phyloP scores from a whole-genome alignment of 331 rosid genomes.

The Saraca asoca region DNA sequence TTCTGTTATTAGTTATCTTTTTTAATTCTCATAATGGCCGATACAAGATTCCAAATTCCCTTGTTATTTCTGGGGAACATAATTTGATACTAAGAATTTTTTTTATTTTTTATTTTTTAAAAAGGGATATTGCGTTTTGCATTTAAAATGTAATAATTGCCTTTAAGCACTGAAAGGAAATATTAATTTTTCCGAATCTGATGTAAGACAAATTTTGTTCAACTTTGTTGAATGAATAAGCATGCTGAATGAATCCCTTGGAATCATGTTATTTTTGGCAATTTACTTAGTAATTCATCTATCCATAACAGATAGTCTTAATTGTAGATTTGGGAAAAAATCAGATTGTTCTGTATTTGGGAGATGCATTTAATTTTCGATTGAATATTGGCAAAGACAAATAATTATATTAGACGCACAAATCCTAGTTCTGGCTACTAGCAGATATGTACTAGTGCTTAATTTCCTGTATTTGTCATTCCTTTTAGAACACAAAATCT shows the following conservation, averaged over 20 bases:
- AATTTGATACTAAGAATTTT: not conserved
- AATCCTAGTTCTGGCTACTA: not conserved
- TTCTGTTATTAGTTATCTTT: conserved; percentile 14
- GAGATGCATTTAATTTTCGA: not conserved
- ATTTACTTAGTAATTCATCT: conserved; percentile 16
- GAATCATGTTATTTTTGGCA: conserved; percentile 25
- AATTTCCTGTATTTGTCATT: conserved; percentile 8
- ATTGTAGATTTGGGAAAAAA: conserved; percentile 10
- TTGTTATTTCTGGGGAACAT: conserved; percentile 14
- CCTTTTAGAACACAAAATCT: conserved; percentile 16
- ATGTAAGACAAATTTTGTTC: conserved; percentile 16
- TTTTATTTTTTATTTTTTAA: not conserved
- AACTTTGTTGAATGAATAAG: conserved; percentile 5
- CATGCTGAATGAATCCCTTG: conserved; percentile 9
- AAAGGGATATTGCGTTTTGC: not conserved
- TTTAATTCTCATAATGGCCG: conserved; percentile 14
- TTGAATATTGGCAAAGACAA: not conserved
- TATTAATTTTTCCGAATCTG: conserved; percentile 16
- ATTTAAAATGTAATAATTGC: conserved; percentile 28
- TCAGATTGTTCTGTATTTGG: not conserved
- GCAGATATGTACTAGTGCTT: conserved; percentile 9
- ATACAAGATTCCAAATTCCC: not conserved
- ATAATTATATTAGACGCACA: conserved; percentile 8
- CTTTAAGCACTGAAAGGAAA: conserved; percentile 6
- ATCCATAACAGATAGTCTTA: conserved; percentile 18